phyloP scores from a whole-genome alignment of 768 basidiomycete genomes.

The Boletus rufocinnamomeus region DNA sequence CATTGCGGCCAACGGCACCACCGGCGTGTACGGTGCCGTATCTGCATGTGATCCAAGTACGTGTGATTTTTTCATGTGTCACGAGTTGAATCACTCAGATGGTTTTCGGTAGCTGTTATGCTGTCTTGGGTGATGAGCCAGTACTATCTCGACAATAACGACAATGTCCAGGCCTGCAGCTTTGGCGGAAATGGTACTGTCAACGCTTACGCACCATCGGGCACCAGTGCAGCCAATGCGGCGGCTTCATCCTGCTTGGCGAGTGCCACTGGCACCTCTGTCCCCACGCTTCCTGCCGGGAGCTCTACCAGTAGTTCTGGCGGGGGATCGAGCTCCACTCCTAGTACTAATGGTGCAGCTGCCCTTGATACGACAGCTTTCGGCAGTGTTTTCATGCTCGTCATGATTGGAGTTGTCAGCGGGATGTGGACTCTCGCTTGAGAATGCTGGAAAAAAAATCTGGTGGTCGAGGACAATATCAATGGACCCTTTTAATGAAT shows the following conservation, averaged over 20 bases:
- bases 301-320: conserved; percentile 22
- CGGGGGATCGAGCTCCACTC: conserved; percentile 26
- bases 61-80: conserved; percentile 25
- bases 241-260: conserved; percentile 70
- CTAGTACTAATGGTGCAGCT: conserved; percentile 25
- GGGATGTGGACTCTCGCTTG: conserved; percentile 45
- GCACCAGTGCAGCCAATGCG: conserved; percentile 48
- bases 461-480: neutral
- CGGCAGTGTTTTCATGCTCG: conserved; percentile 39
- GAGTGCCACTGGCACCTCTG: conserved; percentile 61
- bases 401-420: conserved; percentile 41
- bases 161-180: conserved; percentile 64
- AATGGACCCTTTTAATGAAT: conserved; percentile 8
- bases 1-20: conserved; percentile 71
- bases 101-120: conserved; percentile 57
- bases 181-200: conserved; percentile 86
- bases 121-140: conserved; percentile 81
- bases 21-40: conserved; percentile 75
- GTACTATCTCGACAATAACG: conserved; percentile 67
- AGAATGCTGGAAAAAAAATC: neutral
- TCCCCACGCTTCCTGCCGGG: conserved; percentile 51
- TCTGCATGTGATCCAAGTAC: conserved; percentile 80
- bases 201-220: conserved; percentile 54
- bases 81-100: conserved; percentile 1
- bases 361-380: conserved; percentile 38